These are phyloP conservation scores for Penicillium dipodomyicola DNA, from an alignment of 495 filamentous ascomycete genomes.

Conservation along the genomic window DNA sequence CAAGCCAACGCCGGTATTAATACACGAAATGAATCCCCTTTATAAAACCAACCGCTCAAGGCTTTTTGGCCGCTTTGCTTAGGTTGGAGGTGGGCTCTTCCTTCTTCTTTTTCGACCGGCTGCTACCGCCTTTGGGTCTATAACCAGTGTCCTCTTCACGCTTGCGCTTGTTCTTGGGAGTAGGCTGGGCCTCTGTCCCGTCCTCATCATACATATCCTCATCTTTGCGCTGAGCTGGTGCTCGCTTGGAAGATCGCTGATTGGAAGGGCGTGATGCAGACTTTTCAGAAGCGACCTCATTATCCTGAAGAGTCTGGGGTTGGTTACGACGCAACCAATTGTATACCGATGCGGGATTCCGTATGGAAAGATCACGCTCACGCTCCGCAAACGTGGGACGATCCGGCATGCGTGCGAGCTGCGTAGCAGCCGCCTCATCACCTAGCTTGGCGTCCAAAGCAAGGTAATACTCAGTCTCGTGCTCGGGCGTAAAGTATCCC, in stretches of 20 bases:
- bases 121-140: constrained; percentile 64
- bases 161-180: constrained; percentile 54
- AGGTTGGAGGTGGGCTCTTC: constrained; percentile 40
- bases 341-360: constrained; percentile 82
- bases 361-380: constrained; percentile 59
- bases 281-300: constrained; percentile 63
- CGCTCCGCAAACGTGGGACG: constrained; percentile 46
- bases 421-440: constrained; percentile 39
- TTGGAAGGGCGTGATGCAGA: constrained; percentile 46
- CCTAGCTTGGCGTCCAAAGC: constrained; percentile 67
- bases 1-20: constrained; percentile 23
- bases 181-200: constrained; percentile 42
- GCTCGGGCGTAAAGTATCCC: constrained; percentile 68
- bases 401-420: constrained; percentile 37
- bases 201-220: constrained; percentile 55
- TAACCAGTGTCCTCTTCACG: constrained; percentile 69
- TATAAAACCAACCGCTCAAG: constrained; percentile 11
- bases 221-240: constrained; percentile 45
- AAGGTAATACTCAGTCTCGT: constrained; percentile 76
- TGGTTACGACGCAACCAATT: constrained; percentile 86
- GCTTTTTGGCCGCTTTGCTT: constrained; percentile 38
- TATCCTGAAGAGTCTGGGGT: constrained; percentile 78
- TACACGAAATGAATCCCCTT: constrained; percentile 18
- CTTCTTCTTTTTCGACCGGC: constrained; percentile 62
- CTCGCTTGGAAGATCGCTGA: constrained; percentile 39